Conservation (phyloP, 1,139 yeast genomes). For the Saccharomyces hybrid region DNA sequence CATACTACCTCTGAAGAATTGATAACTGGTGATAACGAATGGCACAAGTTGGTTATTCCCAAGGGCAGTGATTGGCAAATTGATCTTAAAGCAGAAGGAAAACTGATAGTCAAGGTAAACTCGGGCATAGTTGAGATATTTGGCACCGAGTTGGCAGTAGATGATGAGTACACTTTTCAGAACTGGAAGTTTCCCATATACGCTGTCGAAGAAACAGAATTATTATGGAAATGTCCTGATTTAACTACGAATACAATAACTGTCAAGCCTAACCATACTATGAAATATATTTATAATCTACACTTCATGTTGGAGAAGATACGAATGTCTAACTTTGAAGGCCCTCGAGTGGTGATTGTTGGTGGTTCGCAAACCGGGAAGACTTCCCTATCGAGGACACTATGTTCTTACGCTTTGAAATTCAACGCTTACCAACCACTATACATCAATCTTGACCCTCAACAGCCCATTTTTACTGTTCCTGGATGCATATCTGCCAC, state of each 20-base stretch:
- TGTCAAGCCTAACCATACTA: conserved; percentile 29
- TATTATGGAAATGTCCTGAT: conserved; percentile 37
- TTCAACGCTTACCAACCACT: conserved; percentile 54
- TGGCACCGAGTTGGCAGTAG: conserved; percentile 84
- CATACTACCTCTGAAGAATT: conserved; percentile 7
- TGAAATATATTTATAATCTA: conserved; percentile 45
- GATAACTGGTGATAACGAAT: conserved; percentile 15
- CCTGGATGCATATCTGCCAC: conserved; percentile 88
- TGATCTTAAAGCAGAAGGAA: conserved; percentile 56
- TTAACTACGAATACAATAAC: conserved; percentile 11
- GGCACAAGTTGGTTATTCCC: conserved; percentile 29
- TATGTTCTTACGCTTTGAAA: conserved; percentile 71
- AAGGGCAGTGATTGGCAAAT: conserved; percentile 74
- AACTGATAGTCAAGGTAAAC: conserved; percentile 47
- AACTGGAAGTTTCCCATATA: conserved; percentile 54
- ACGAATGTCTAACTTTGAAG: conserved; percentile 39
- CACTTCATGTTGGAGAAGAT: conserved; percentile 69
- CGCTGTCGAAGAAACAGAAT: conserved; percentile 49
- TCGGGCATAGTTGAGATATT: conserved; percentile 78
- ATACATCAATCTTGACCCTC: conserved; percentile 76
- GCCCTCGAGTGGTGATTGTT: conserved; percentile 65
- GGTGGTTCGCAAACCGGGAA: conserved; percentile 77
- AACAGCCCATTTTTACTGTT: conserved; percentile 65
- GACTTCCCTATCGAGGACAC: conserved; percentile 59
- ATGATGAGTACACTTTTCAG: conserved; percentile 51